Percentiles rank a stretch among this genome's conserved stretches.
These are phyloP conservation scores for Massarina eburnea DNA, from an alignment of 2,329 filamentous ascomycete genomes.

Conservation along the genomic window DNA sequence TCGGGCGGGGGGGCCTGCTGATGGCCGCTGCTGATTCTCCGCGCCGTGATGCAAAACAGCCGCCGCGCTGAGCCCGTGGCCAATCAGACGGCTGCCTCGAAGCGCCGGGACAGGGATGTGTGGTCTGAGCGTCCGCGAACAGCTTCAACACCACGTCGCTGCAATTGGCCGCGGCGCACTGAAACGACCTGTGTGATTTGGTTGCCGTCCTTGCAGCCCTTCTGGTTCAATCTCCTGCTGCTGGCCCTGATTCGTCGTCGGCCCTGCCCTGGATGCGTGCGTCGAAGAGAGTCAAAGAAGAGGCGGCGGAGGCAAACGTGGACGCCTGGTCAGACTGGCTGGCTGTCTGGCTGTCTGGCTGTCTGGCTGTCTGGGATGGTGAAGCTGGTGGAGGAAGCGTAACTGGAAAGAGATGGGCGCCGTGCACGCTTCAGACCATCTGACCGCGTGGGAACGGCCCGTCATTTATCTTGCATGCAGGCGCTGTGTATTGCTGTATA, in stretches of 20 bases:
- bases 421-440: constrained; percentile 24
- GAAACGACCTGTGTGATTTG: constrained; percentile 42
- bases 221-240: constrained; percentile 13
- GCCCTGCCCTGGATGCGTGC: constrained; percentile 26
- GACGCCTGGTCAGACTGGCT: constrained; percentile 24
- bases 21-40: constrained; percentile 12
- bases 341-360: no score
- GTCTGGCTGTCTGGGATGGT: constrained; percentile 20
- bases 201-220: constrained; percentile 39
- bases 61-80: constrained; percentile 20
- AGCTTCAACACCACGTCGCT: constrained; percentile 14
- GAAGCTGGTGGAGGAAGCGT: constrained; percentile 17
- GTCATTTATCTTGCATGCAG: constrained; percentile 39
- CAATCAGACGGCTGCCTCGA: constrained; percentile 24
- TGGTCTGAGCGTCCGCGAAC: constrained; percentile 15
- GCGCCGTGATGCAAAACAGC: constrained; percentile 31
- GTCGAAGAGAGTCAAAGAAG: constrained; percentile 13
- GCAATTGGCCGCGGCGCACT: constrained; percentile 22
- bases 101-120: constrained; percentile 31
- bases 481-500: constrained; percentile 39
- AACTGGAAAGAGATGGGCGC: constrained; percentile 22
- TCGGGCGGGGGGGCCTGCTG: constrained; percentile 18
- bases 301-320: constrained; percentile 25
- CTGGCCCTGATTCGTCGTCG: constrained; percentile 29
- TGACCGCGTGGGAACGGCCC: constrained; percentile 28